Base-by-base conservation (phyloP, 106 monocot genomes). In the Vanilla planifolia region DNA sequence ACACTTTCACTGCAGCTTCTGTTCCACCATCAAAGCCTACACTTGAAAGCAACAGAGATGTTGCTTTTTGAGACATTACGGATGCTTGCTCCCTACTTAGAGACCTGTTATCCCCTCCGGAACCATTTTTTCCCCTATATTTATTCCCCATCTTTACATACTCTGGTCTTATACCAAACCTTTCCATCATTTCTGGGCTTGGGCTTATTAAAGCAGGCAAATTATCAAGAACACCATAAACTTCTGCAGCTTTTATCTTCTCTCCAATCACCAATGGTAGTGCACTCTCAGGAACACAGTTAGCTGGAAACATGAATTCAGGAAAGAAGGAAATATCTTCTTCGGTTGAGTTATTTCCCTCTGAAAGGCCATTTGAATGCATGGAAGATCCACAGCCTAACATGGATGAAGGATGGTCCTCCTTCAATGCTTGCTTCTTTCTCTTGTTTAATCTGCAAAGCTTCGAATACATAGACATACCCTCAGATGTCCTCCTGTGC, bases 151-250 rank as follows among this genome's bases (percentile, higher is more conserved):
- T 75, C 59, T 67, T 98, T 17, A 92, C 58, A 35, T 90, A 87
- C 19, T 98, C 87, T 23, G 98, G 98, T 44, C 73, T 85, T 79
- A 92, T 82, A 14, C 98, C 98, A 80, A 92, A 98, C 30, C 98
- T 84, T 73, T 98, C 98, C 60, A 98, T 79, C 98, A 98, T 88
- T 40, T 91, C 92, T 45, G 83, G 75, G 71, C 79, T 98, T 37
- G 77, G 84, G 62, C 72, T 75, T 55, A 77, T 67, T 33, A 92
- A 53, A 35, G 71, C 55, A 2, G 98, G 98, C 34, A 98, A 73
- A 66, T 88, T 92, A 64, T 98, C 98, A 55, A 98, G 98, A 58
- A 85, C 82, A 7, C 77, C 87, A 78, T 62, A 70, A 48, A 87
- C 60, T 53, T 98, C 98, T 60, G 82, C 37, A 39, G 73, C 80